Base-by-base conservation (phyloP, 202 grass and related monocot genomes). In the Alloteropsis angusta region DNA sequence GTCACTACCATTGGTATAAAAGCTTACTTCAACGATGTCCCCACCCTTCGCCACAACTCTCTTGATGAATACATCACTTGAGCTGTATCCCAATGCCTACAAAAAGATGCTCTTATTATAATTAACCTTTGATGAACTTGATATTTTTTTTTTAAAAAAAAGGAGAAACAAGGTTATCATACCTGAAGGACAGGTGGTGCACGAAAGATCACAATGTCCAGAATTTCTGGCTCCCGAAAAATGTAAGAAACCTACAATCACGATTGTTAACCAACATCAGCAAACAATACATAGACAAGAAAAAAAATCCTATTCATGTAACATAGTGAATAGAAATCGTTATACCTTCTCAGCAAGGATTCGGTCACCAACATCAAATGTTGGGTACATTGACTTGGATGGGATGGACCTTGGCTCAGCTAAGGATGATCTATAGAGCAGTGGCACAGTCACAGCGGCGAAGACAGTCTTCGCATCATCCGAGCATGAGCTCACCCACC, bases 281-380 rank as follows among this genome's bases (percentile, higher is more conserved):
- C 36, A 80, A 79, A 48, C 49, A 76, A 71, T 64, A 55, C 60
- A 82, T 14, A 58, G 12, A 69, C 36, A 14, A 75, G 17, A n/a
- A 47, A 45, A 42, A 23, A 34, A 60, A 11, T 53, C 37, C 1
- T 19, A 79, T 15, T 43, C 17, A 70, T 19, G 5, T 5, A 79
- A 68, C 35, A 48, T 1, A 49, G 57, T 12, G 15, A 36, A 64
- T 49, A 4, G 42, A 22, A 11, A 72, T 43, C 14, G 58, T 16
- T 66, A 39, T 87, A 99, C 96, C 96, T 89, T 99, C 88, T 99
- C 96, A 0, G 96, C 90, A 19, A 99, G 74, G 78, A 99, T 99
- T 5, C 96, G 83, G 16, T 99, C 96, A 50, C 96, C 96, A 50
- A 99, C 82, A 84, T 99, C 96, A 50, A 99, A 95, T 47, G 96